Evolutionary conservation across 352 stramenopile species (phyloP), one percentile per base, ranked within the genome.

Genomic region (Pythium monospermum): DNA sequence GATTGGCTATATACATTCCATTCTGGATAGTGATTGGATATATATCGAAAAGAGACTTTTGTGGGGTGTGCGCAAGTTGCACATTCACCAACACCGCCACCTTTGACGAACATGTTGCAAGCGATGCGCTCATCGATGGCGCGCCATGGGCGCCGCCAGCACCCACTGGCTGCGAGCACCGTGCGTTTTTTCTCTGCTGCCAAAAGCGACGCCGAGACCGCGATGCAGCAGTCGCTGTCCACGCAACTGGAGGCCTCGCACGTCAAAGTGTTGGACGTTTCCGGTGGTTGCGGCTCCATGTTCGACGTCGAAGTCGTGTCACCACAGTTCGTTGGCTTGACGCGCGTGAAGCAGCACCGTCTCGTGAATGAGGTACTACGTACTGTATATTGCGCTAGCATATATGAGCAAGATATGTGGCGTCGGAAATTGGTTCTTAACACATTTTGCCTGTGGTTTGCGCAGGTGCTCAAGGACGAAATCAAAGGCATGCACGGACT

Each of bases 221-320:
- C 76, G 13, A 95, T 95, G 84, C 74, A 88, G 53, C 22, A 18
- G 43, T 64, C 77, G 37, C 68, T 95, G 23, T 50, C 62, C 53
- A 36, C 56, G 47, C 64, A 75, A 38, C 69, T 95, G 32, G 66
- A 83, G 31, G 81, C 85, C 18, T 71, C 76, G 37, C 74, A 94
- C 63, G 83, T 94, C 44, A 86, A 88, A 41, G 83, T 96, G 22
- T 70, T 76, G 21, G 85, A 96, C 63, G 82, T 96, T 23, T 94
- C 85, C 16, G 86, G 86, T 49, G 86, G 86, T 49, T 96, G 86
- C 53, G 86, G 86, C 50, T 85, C 81, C 57, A 94, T 94, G 81
- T 96, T 86, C 61, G 72, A 95, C 56, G 75, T 96, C 33, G 76
- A 94, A 53, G 82, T 96, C 19, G 80, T 73, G 28, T 96, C 86